These are phyloP conservation scores for Daphne laureola DNA, from an alignment of 441 rosid genomes.

Conservation along the genomic window DNA sequence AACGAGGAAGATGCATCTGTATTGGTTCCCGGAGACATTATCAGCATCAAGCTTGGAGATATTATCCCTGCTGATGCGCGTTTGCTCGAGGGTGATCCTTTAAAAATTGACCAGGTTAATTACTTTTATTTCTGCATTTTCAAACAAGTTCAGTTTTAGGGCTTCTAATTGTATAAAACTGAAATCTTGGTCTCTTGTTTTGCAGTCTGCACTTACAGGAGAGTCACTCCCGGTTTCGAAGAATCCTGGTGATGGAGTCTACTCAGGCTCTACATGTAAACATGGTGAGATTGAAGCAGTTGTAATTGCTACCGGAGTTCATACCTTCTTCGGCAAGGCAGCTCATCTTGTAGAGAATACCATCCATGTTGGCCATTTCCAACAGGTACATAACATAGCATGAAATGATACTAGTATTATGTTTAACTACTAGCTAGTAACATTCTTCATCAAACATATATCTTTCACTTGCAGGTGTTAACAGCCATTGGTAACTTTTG, in stretches of 20 bases:
- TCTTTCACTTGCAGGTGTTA: constrained; percentile 23
- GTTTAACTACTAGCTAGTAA: too few species aligned
- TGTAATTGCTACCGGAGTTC: constrained; percentile 61
- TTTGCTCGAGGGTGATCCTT: constrained; percentile 37
- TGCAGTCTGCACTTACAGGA: constrained; percentile 59
- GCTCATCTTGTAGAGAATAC: constrained; percentile 70
- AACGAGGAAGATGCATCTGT: constrained; percentile 33
- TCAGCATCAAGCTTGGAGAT: constrained; percentile 34
- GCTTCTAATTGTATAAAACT: too few species aligned
- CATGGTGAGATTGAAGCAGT: constrained; percentile 69
- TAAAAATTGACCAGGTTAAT: constrained; percentile 34
- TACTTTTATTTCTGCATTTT: too few species aligned
- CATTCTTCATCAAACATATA: too few species aligned
- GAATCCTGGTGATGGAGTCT: constrained; percentile 44
- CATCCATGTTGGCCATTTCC: constrained; percentile 61
- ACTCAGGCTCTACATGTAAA: constrained; percentile 64
- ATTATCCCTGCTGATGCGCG: constrained; percentile 41
- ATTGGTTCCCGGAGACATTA: constrained; percentile 41
- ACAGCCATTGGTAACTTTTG: constrained; percentile 40
- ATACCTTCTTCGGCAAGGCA: constrained; percentile 65
- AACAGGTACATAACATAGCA: constrained; percentile 31
- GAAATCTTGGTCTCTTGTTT: constrained; percentile 4
- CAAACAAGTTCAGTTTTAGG: too few species aligned
- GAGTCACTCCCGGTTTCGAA: constrained; percentile 55
- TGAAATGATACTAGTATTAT: too few species aligned